A percentile compares a stretch with the other conserved stretches of the same genome.
Evolutionary conservation across 208 protist genomes (phyloP).

Genomic region (Trypanosoma boissoni): DNA sequence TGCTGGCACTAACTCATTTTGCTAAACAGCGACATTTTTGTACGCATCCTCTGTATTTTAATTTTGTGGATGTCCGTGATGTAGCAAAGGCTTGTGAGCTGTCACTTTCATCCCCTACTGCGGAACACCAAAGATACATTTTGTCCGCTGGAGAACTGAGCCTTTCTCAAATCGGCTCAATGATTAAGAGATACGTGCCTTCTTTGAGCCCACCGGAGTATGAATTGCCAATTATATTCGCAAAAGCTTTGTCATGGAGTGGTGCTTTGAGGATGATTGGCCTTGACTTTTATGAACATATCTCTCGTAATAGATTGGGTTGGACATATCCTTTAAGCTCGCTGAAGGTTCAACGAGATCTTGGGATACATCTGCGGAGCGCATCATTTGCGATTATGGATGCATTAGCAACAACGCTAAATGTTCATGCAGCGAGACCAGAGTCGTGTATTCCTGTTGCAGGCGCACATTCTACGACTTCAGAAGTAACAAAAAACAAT

Average conservation of each 20-base stretch:
- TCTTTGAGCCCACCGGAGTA: neutral
- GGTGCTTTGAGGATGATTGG: neutral
- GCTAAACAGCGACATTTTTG: neutral
- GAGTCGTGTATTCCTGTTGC: neutral
- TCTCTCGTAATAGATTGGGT: neutral
- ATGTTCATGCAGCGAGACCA: neutral
- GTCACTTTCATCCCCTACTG: neutral
- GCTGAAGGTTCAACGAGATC: conserved; percentile 9
- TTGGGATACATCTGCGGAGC: conserved; percentile 6
- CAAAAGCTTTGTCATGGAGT: neutral
- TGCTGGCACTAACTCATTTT: conserved; percentile 1
- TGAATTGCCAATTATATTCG: neutral
- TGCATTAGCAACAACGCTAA: conserved; percentile 5
- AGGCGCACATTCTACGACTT: no score
- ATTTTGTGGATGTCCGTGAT: conserved; percentile 24
- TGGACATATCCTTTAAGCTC: conserved; percentile 13
- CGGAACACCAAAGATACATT: conserved; percentile 20
- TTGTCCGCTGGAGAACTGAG: conserved; percentile 21
- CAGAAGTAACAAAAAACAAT: no score
- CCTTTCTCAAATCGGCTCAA: conserved; percentile 4
- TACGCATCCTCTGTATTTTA: conserved; percentile 13
- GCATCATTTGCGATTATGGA: neutral
- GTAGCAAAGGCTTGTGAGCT: conserved; percentile 15
- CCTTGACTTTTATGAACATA: conserved; percentile 4
- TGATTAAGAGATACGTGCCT: neutral